These are phyloP conservation scores for Leucoagaricus sp. DNA, from an alignment of 1,284 basidiomycete species.

Conservation along the genomic window DNA sequence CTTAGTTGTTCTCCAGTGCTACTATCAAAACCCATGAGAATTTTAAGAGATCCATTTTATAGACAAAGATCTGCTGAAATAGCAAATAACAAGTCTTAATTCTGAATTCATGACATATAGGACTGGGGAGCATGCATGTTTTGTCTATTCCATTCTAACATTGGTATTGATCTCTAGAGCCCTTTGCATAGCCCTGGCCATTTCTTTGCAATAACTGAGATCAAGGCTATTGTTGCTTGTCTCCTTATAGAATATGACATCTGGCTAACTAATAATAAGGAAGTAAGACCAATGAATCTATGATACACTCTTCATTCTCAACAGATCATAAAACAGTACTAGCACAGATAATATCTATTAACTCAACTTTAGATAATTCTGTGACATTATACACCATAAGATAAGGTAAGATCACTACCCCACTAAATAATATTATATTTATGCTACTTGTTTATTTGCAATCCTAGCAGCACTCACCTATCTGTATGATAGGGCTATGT, in stretches of 20 bases:
- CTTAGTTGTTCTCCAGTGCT: background rate
- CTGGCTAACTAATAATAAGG: slow-evolving; percentile 31
- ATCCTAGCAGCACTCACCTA: too few species aligned
- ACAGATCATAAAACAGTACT: too few species aligned
- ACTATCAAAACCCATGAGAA: slow-evolving; percentile 31
- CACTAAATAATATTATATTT: too few species aligned
- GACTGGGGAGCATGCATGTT: slow-evolving; percentile 37
- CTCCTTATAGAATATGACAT: slow-evolving; percentile 47
- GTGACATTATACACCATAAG: too few species aligned
- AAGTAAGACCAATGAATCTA: slow-evolving; percentile 19
- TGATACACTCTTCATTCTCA: too few species aligned
- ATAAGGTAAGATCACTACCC: too few species aligned
- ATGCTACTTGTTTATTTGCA: too few species aligned
- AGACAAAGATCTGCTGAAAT: slow-evolving; percentile 26
- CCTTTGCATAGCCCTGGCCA: slow-evolving; percentile 33
- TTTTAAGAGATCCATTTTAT: slow-evolving; percentile 42
- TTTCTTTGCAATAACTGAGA: slow-evolving; percentile 46
- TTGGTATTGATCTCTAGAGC: background rate
- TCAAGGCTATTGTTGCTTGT: slow-evolving; percentile 47
- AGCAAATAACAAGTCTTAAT: slow-evolving; percentile 35
- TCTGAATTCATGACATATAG: slow-evolving; percentile 41
- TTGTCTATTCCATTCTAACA: background rate
- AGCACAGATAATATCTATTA: too few species aligned
- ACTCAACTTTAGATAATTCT: too few species aligned
- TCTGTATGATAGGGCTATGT: too few species aligned